Percentiles rank a stretch among this genome's conserved stretches.
phyloP scores from a whole-genome alignment of 306 rosid species.

The Pyrus bretschneideri region DNA sequence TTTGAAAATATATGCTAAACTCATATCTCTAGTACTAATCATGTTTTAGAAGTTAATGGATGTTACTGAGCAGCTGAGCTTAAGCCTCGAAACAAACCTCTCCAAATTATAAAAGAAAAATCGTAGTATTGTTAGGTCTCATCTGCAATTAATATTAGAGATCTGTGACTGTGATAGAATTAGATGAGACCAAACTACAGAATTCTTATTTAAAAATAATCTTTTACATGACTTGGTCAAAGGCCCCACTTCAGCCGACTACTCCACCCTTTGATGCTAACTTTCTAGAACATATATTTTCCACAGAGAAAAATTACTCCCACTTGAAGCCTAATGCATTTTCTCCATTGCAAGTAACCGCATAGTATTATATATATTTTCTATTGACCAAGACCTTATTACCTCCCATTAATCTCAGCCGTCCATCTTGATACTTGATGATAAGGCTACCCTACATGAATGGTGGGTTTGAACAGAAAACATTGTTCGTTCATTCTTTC shows the following conservation, averaged over 20 bases:
- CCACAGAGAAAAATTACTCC: slow-evolving; percentile 12
- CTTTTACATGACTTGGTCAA: not conserved
- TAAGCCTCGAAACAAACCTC: not conserved
- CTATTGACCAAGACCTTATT: slow-evolving; percentile 15
- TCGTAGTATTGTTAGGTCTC: not conserved
- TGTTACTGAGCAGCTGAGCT: not conserved
- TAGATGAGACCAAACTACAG: not conserved
- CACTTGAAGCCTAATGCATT: slow-evolving; percentile 1
- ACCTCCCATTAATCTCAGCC: slow-evolving; percentile 15
- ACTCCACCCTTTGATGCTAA: not conserved
- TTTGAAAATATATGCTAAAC: too few species aligned
- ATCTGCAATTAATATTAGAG: too few species aligned
- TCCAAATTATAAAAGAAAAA: not conserved
- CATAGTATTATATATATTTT: not conserved
- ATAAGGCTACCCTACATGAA: slow-evolving; percentile 21
- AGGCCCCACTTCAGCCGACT: slow-evolving; percentile 4
- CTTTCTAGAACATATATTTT: not conserved
- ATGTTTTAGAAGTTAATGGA: not conserved
- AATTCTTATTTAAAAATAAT: not conserved
- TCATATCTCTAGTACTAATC: not conserved
- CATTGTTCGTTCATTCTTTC: slow-evolving; percentile 22
- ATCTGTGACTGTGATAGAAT: too few species aligned
- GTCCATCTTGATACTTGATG: slow-evolving; percentile 20
- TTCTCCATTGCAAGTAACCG: not conserved
- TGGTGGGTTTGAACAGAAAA: slow-evolving; percentile 16